Evolutionary conservation across 2,329 filamentous ascomycete species (phyloP), one percentile per base, ranked within the genome.

Genomic region (Moelleriella libera): DNA sequence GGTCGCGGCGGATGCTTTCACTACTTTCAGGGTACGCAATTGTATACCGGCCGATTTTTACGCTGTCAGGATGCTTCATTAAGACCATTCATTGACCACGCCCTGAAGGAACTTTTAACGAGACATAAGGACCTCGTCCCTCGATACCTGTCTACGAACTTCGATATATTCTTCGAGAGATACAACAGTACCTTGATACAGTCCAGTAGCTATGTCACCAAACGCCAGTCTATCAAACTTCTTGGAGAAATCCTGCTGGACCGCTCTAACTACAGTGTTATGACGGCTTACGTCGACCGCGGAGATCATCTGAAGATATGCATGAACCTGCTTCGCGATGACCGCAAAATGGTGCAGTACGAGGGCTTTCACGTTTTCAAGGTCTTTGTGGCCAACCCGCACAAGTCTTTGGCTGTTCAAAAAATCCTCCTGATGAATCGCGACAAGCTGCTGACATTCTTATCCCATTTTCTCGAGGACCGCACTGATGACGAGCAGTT

Each of bases 361-460:
- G 92, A 98, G 64, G 92, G 89, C 6, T 98, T 98, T 64, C 92
- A 98, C 63, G 90, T 98, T 41, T 98, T 98, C 76, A 98, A 98
- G 72, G 90, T 98, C 52, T 98, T 98, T 66, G 92, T 97, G 47
- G 92, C 92, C 50, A 98, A 98, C 63, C 92, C 92, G 6, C 89
- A 97, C 71, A 98, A 98, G 69, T 94, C 88, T n/a, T 74, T 90
- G 51, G 87, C 89, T 34, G 92, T 98, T 45, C 88, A 95, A 63
- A 87, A 90, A 62, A 95, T 98, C 59, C 70, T 98, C 53, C 82
- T 97, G 55, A 96, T 95, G 78, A 98, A 98, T 63, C 81, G 89
- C 49, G 89, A 96, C 53, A 86, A 90, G 58, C 74, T 98, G 14
- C 71, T 98, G 45, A 82, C 80, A 51, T 98, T 98, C 64, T 68